Base-by-base conservation (phyloP, 371 early-diverging fungal species). In the Lichtheimia hyalospora region DNA sequence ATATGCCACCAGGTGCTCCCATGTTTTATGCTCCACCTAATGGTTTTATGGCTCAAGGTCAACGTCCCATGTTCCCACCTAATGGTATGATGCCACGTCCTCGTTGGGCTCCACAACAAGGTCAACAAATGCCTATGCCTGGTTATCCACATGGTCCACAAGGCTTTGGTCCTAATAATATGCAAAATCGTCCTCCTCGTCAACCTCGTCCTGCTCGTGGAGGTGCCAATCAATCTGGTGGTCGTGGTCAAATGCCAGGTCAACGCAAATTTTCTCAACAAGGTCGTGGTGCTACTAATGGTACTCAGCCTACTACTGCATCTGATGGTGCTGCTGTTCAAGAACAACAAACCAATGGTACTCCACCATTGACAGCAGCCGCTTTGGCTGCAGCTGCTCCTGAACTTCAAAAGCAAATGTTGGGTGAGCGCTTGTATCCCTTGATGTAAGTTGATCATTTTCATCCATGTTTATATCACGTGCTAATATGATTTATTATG, bases 361-460 rank as follows among this genome's bases (percentile, higher is more conserved):
- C 68, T 34, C 69, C 50, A 57, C 62, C 67, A 21, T 70, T 91
- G 54, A 85, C 81, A 57, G 86, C 91, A 25, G 86, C 85, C 24
- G 75, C 83, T 24, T 83, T 95, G 41, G 92, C 90, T 49, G 63
- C 82, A 25, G 81, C 86, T 44, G 73, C 86, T 21, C 79, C 85
- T 27, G 92, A 90, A 57, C 70, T 83, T 55, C 94, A 93, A 77
- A 94, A 93, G 79, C 90, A 87, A 58, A 84, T 89, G 74, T 27
- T 58, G 20, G 96, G 96, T 62, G 95, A 95, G 77, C 76, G 84
- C 53, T 81, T 95, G 54, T 95, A 88, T 81, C 93, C 94, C 18
- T 68, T 87, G 42, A 87, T 95, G 52, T 66, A 70, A 54, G 68
- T 64, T 13, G 24, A 23, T 52, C 21, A 49, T 12, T 41, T n/a